These are phyloP conservation scores for Flaveria brownii DNA, from an alignment of 129 eudicot genomes.

Conservation along the genomic window DNA sequence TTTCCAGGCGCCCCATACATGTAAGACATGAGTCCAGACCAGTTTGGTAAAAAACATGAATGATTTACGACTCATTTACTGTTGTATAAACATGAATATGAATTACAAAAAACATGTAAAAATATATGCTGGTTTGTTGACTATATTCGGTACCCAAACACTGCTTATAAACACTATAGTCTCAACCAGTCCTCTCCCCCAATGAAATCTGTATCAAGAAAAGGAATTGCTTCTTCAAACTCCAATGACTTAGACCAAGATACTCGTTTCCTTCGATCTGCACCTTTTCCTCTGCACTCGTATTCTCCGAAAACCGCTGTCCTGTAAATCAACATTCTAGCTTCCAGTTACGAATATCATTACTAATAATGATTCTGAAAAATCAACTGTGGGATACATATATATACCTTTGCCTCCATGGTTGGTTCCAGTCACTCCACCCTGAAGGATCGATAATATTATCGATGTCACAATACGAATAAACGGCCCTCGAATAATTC, in stretches of 20 bases:
- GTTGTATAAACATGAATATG: background rate
- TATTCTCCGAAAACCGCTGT: slow-evolving; percentile 78
- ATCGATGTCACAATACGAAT: slow-evolving; percentile 59
- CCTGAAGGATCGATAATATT: slow-evolving; percentile 57
- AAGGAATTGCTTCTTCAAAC: slow-evolving; percentile 49
- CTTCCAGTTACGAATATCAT: background rate
- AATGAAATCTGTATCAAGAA: slow-evolving; percentile 56
- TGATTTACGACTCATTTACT: background rate
- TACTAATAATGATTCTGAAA: too few relatives aligned
- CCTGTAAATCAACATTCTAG: slow-evolving; percentile 32
- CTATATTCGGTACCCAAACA: slow-evolving; percentile 7
- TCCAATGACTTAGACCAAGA: slow-evolving; percentile 62
- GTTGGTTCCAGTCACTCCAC: slow-evolving; percentile 68
- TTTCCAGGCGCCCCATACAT: too few relatives aligned
- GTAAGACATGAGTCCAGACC: background rate
- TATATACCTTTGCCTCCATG: slow-evolving; percentile 48
- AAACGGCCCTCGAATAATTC: slow-evolving; percentile 55
- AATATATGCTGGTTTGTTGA: background rate
- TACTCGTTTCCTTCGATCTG: slow-evolving; percentile 54
- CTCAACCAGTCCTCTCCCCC: slow-evolving; percentile 74
- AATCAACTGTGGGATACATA: too few relatives aligned
- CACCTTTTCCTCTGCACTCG: slow-evolving; percentile 75
- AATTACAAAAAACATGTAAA: background rate
- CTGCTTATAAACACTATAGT: slow-evolving; percentile 30
- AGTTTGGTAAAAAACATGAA: background rate